Conservation (phyloP, 306 rosid species). For the Dryas alaskensis region DNA sequence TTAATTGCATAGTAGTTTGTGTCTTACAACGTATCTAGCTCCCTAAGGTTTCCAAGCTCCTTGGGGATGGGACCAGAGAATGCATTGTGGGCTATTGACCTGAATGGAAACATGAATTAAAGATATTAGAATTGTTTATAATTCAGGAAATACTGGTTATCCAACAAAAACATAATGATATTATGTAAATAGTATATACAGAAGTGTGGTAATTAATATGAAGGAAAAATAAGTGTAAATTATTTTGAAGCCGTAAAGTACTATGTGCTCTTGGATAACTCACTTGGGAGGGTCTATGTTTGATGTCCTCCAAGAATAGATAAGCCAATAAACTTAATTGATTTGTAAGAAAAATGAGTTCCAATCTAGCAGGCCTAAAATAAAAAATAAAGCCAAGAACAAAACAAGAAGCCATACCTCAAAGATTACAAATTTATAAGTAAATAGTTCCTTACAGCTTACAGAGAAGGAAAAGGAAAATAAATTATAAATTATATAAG, state of each 20-base stretch:
- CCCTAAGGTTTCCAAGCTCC: conserved; percentile 38
- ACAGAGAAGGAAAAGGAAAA: neutral
- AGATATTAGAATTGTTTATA: too few relatives aligned
- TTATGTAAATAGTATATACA: too few relatives aligned
- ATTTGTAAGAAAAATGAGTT: neutral
- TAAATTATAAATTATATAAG: neutral
- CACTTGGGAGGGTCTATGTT: too few relatives aligned
- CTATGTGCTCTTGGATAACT: too few relatives aligned
- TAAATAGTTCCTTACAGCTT: neutral
- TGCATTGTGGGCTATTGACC: conserved; percentile 26
- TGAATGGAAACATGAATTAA: conserved; percentile 1
- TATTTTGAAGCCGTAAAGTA: too few relatives aligned
- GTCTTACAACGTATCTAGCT: conserved; percentile 23
- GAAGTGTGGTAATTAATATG: neutral
- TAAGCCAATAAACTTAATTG: neutral
- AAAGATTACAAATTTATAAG: neutral
- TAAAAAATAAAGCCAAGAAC: too few relatives aligned
- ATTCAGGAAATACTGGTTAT: too few relatives aligned
- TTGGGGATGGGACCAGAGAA: conserved; percentile 32
- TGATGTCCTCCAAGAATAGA: too few relatives aligned
- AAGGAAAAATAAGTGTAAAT: neutral
- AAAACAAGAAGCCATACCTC: too few relatives aligned
- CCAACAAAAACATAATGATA: neutral
- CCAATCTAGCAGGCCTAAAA: neutral
- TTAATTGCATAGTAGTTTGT: neutral